A percentile compares a stretch with the other conserved stretches of the same genome.
phyloP scores from a whole-genome alignment of 257 asterid species.

The Primulina tabacum region DNA sequence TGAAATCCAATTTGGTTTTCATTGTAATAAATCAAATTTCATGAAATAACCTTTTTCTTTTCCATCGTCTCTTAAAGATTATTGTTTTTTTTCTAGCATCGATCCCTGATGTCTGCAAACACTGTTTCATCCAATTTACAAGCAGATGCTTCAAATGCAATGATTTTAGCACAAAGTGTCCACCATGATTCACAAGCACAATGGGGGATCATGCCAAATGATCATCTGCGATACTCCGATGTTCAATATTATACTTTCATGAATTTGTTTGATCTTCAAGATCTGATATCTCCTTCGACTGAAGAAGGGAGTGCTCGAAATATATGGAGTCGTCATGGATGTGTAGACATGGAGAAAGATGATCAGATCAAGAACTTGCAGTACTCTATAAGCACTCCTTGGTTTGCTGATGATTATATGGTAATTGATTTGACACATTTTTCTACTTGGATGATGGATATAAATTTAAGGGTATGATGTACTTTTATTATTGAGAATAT shows the following conservation, averaged over 20 bases:
- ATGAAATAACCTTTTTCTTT: no score
- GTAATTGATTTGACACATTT: not conserved
- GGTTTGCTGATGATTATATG: not conserved
- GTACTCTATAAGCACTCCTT: not conserved
- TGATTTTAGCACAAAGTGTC: not conserved
- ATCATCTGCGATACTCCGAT: not conserved
- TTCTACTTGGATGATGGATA: not conserved
- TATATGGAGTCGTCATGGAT: not conserved
- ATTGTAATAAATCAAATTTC: no score
- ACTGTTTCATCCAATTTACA: no score
- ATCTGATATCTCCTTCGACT: not conserved
- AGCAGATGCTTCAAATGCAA: not conserved
- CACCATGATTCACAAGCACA: not conserved
- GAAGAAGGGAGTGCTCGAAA: not conserved
- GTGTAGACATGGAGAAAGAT: not conserved
- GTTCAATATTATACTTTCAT: not conserved
- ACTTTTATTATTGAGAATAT: not conserved
- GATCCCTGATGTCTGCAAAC: not conserved
- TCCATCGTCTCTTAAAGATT: no score
- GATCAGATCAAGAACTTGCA: not conserved
- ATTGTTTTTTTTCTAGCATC: no score
- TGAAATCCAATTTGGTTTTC: not conserved
- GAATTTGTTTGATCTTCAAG: not conserved
- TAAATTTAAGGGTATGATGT: not conserved
- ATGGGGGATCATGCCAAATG: not conserved